phyloP scores from a whole-genome alignment of 208 protist genomes.

The Acanthamoeba pearcei region DNA sequence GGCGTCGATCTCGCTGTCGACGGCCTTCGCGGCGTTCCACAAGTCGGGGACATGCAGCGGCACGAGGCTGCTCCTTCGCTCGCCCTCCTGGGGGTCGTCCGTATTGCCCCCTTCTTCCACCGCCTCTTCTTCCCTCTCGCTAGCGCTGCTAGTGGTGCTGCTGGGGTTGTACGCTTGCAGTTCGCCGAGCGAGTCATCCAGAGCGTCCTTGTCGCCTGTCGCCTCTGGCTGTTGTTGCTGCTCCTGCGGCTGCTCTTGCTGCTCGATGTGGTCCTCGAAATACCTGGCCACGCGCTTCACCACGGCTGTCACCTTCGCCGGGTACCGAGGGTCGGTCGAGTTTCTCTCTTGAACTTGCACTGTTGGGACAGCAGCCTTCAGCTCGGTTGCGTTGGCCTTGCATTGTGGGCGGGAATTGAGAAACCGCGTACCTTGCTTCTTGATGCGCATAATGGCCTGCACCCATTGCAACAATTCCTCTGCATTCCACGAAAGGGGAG shows the following conservation, averaged over 20 bases:
- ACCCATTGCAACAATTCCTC: slow-evolving; percentile 14
- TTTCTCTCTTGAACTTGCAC: not conserved
- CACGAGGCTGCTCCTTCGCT: not conserved
- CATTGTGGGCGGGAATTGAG: not conserved
- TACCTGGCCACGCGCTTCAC: not conserved
- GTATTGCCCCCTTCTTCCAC: not conserved
- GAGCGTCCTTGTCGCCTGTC: not conserved
- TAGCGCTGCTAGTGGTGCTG: no score
- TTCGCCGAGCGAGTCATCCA: not conserved
- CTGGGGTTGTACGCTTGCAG: not conserved
- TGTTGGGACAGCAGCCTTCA: not conserved
- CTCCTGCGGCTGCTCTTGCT: not conserved
- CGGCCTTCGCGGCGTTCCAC: not conserved
- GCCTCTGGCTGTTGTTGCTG: not conserved
- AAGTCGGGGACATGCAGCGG: not conserved
- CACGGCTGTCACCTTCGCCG: not conserved
- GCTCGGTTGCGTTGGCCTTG: not conserved
- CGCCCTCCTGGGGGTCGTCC: not conserved
- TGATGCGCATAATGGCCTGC: not conserved
- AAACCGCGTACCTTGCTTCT: not conserved
- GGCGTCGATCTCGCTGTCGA: not conserved
- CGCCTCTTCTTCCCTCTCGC: not conserved
- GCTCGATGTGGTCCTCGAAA: not conserved
- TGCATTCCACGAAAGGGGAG: not conserved
- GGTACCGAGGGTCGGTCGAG: not conserved